These are phyloP conservation scores for Gossypium australe DNA, from an alignment of 345 rosid genomes.

Conservation along the genomic window DNA sequence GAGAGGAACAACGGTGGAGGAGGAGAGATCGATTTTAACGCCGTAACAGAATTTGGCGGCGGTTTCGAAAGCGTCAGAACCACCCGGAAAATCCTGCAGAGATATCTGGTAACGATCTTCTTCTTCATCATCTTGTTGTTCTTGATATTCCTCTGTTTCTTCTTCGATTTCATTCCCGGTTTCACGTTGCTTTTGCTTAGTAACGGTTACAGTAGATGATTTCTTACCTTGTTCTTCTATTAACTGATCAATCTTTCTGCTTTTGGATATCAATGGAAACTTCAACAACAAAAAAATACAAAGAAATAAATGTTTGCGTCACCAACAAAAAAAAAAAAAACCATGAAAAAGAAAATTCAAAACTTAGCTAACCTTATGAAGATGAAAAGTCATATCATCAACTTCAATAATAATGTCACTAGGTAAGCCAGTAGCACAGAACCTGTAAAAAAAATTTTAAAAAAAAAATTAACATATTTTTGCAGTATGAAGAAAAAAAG, in stretches of 20 bases:
- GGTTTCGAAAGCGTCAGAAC: constrained; percentile 82
- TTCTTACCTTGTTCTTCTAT: constrained; percentile 62
- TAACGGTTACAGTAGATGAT: constrained; percentile 9
- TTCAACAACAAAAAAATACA: constrained; percentile 14
- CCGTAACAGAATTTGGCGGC: constrained; percentile 95
- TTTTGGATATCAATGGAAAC: constrained; percentile 96
- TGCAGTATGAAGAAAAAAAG: not conserved
- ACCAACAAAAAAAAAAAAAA: not conserved
- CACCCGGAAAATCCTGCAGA: constrained; percentile 79
- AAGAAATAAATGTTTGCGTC: not conserved
- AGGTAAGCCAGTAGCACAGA: constrained; percentile 86
- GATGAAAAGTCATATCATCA: constrained; percentile 86
- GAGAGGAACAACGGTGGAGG: constrained; percentile 65
- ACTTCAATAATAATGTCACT: constrained; percentile 86
- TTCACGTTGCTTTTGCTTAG: constrained; percentile 8
- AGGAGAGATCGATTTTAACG: constrained; percentile 66
- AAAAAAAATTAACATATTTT: too few relatives aligned
- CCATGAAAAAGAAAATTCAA: not conserved
- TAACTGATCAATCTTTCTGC: constrained; percentile 64
- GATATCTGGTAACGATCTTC: constrained; percentile 40
- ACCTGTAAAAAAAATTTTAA: constrained; percentile 47
- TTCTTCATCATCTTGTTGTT: constrained; percentile 21
- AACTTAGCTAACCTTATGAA: constrained; percentile 60
- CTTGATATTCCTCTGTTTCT: constrained; percentile 25
- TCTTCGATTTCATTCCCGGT: constrained; percentile 17